phyloP scores from a whole-genome alignment of 2,329 filamentous ascomycete genomes.

The Rutstroemia sp. region DNA sequence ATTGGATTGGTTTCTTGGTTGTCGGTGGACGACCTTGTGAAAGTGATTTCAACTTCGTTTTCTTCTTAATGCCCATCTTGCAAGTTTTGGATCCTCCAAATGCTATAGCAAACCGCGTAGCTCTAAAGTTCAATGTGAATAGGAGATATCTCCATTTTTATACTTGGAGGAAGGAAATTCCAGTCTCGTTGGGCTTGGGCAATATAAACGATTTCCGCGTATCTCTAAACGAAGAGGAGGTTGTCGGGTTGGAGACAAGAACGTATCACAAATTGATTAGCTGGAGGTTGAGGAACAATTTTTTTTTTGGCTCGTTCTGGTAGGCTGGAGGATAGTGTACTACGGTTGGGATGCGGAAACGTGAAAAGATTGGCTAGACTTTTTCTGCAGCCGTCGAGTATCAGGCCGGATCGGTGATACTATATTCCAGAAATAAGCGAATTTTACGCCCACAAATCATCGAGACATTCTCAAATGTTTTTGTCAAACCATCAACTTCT shows the following conservation, averaged over 20 bases:
- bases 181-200: no score
- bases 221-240: no score
- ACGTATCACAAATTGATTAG: no score
- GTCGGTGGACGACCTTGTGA: conserved; percentile 48
- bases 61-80: conserved; percentile 38
- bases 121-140: not conserved
- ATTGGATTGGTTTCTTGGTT: conserved; percentile 38
- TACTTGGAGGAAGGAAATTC: no score
- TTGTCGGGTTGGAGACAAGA: no score
- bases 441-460: conserved; percentile 8
- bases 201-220: no score
- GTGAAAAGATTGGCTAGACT: not conserved
- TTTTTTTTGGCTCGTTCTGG: no score
- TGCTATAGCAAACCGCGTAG: not conserved
- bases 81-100: not conserved
- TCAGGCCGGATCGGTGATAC: not conserved
- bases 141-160: not conserved
- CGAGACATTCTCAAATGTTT: not conserved
- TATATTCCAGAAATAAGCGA: not conserved
- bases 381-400: not conserved
- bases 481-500: conserved; percentile 10
- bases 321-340: not conserved
- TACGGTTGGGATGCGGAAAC: not conserved
- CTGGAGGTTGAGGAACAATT: no score
- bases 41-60: conserved; percentile 39